Percentiles rank a stretch among this genome's conserved stretches.
phyloP scores from a whole-genome alignment of 2,329 filamentous ascomycete genomes.

The Penicillium janthinellum region DNA sequence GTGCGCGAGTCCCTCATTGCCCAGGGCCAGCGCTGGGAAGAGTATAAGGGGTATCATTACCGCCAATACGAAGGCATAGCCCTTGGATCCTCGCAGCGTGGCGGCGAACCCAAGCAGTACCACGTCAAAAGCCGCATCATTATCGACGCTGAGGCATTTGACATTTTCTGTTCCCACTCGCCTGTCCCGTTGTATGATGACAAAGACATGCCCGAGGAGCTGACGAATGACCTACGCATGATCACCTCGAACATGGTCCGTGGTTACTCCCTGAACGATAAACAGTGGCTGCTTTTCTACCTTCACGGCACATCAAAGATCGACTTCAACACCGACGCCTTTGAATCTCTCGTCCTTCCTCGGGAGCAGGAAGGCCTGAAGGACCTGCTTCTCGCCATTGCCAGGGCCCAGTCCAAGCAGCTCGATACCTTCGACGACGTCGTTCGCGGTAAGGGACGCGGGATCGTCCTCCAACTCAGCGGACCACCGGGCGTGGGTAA shows the following conservation, averaged over 20 bases:
- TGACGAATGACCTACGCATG: conserved; percentile 47
- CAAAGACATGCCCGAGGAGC: conserved; percentile 22
- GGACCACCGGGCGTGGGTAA: conserved; percentile 59
- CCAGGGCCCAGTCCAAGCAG: conserved; percentile 45
- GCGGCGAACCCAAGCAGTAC: conserved; percentile 25
- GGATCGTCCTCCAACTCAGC: conserved; percentile 54
- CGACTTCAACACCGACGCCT: conserved; percentile 49
- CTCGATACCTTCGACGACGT: conserved; percentile 51
- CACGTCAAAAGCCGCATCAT: conserved; percentile 53
- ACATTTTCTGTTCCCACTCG: conserved; percentile 49
- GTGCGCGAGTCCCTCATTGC: conserved; percentile 46
- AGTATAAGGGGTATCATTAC: conserved; percentile 53
- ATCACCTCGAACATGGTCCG: conserved; percentile 47
- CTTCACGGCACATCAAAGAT: conserved; percentile 46
- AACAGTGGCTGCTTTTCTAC: conserved; percentile 40
- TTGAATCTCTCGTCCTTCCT: conserved; percentile 53
- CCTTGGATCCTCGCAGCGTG: conserved; percentile 29
- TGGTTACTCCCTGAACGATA: conserved; percentile 52
- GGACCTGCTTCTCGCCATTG: conserved; percentile 51
- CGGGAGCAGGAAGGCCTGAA: conserved; percentile 44
- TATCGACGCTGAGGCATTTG: conserved; percentile 55
- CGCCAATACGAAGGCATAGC: conserved; percentile 53
- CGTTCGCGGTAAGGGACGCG: conserved; percentile 55
- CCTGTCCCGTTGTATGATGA: conserved; percentile 26
- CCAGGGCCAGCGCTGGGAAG: conserved; percentile 51